Evolutionary conservation across 257 asterid genomes (phyloP), one percentile per base, ranked within the genome.

Genomic region (Solanum infundibuliforme): DNA sequence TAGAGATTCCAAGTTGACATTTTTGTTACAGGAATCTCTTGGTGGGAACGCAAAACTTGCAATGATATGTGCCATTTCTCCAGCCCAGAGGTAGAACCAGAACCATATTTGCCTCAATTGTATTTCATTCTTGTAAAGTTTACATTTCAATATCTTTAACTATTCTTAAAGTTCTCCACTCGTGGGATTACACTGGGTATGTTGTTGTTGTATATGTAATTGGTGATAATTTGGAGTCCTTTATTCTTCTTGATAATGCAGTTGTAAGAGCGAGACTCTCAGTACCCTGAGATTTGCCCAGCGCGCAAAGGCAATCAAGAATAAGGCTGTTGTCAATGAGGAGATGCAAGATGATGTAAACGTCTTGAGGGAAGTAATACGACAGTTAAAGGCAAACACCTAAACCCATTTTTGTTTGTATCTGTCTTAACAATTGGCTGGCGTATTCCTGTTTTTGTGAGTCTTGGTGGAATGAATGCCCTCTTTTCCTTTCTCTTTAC

Each of bases 41-140:
- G 99, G 99, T 58, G 99, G 99, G 62, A 97, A 97, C 86, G 99
- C 99, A 68, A 97, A 97, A 94, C 88, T 97, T 91, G 99, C 98
- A 25, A 97, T 97, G 99, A 94, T 97, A 87, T 97, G 99, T 90
- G 99, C 98, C 88, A 92, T 97, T 89, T 93, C 99, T 91, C 99
- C 98, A 29, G 90, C 95, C 85, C 98, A 87, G 92, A 97, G 99
- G 99, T 96, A 76, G 88, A 77, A 65, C 69, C 25, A 83, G 41
- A 60, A 85, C 85, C 85, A 39, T 89, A 46, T 43, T 43, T 58
- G 72, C 35, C 83, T 60, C 82, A 62, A 68, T 10, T 46, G 18
- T 60, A 36, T 39, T 13, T 41, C 8, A 72, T 71, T 87, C 79
- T 73, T 71, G 20, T 83, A 74, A 62, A 81, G 23, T 18, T 85